These are phyloP conservation scores for Barnettozyma salicaria DNA, from an alignment of 805 yeast species.

Conservation along the genomic window DNA sequence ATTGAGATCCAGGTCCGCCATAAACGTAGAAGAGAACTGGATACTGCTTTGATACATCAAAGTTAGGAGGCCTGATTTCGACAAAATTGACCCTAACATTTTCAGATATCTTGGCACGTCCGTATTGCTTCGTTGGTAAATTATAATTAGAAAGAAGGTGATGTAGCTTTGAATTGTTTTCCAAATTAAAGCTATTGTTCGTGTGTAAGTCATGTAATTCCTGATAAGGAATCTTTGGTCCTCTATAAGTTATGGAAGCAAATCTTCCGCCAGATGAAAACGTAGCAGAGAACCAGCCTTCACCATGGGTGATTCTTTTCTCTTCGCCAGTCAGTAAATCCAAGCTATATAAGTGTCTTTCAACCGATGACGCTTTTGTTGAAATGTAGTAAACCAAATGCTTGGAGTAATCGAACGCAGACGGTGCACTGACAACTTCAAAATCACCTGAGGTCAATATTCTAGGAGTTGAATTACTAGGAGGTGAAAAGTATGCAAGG, in stretches of 20 bases:
- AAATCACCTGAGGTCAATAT: constrained; percentile 73
- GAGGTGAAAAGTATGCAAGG: constrained; percentile 78
- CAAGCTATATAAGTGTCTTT: constrained; percentile 77
- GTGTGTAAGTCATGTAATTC: constrained; percentile 52
- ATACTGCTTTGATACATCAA: constrained; percentile 49
- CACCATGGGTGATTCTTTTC: constrained; percentile 33
- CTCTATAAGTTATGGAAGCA: constrained; percentile 61
- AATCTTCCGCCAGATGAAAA: constrained; percentile 79
- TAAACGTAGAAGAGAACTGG: constrained; percentile 88
- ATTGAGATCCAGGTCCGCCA: constrained; percentile 95
- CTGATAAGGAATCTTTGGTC: constrained; percentile 81
- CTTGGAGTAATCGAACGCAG: constrained; percentile 49
- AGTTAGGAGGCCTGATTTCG: constrained; percentile 74
- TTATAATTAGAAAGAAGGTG: constrained; percentile 38
- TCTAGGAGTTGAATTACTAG: constrained; percentile 45
- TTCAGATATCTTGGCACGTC: constrained; percentile 46
- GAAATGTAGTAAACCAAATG: constrained; percentile 56
- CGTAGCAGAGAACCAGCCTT: constrained; percentile 64
- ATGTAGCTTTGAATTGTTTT: constrained; percentile 38
- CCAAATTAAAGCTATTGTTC: constrained; percentile 26
- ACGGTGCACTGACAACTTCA: constrained; percentile 81
- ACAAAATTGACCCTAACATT: constrained; percentile 49
- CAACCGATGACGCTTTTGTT: constrained; percentile 72
- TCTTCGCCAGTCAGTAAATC: constrained; percentile 41
- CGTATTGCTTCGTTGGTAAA: constrained; percentile 50